phyloP scores from a whole-genome alignment of 805 yeast genomes.

The Wickerhamiella australiensis region DNA sequence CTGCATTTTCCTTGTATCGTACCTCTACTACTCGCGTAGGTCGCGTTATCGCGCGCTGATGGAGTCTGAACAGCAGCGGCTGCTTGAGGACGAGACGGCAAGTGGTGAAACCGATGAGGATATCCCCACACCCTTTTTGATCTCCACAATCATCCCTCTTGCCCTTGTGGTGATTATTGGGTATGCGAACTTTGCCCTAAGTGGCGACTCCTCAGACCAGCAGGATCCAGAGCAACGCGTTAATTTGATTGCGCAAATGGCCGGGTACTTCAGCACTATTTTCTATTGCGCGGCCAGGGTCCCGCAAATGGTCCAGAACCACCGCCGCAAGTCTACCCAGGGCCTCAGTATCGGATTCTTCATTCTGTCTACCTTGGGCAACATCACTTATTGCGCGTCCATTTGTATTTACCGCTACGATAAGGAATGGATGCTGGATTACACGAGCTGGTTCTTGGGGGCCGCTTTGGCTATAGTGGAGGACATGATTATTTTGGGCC shows the following conservation, averaged over 20 bases:
- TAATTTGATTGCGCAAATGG: constrained; percentile 45
- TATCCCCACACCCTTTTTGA: constrained; percentile 16
- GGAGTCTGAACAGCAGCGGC: constrained; percentile 17
- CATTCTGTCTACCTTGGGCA: constrained; percentile 61
- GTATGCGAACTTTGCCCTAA: constrained; percentile 42
- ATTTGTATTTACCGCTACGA: constrained; percentile 57
- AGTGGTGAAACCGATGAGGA: not conserved
- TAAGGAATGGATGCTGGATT: constrained; percentile 43
- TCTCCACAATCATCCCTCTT: constrained; percentile 43
- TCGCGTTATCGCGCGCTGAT: constrained; percentile 7
- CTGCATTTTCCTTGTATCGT: constrained; percentile 43
- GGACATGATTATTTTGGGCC: constrained; percentile 52
- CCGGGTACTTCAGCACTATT: constrained; percentile 59
- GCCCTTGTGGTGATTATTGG: constrained; percentile 54
- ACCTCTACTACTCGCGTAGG: constrained; percentile 38
- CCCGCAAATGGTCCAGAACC: constrained; percentile 81
- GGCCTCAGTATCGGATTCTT: constrained; percentile 80
- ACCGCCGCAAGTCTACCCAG: constrained; percentile 60
- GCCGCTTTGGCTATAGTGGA: constrained; percentile 66
- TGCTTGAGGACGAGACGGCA: constrained; percentile 13
- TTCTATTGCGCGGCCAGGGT: constrained; percentile 61
- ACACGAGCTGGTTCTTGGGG: constrained; percentile 68
- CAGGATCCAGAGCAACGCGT: constrained; percentile 22
- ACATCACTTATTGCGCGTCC: constrained; percentile 62
- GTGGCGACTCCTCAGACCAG: constrained; percentile 24